Percentiles rank a stretch among this genome's conserved stretches.
These are phyloP conservation scores for Phytopythium cucurbitacearum DNA, from an alignment of 352 stramenopile genomes.

Conservation along the genomic window DNA sequence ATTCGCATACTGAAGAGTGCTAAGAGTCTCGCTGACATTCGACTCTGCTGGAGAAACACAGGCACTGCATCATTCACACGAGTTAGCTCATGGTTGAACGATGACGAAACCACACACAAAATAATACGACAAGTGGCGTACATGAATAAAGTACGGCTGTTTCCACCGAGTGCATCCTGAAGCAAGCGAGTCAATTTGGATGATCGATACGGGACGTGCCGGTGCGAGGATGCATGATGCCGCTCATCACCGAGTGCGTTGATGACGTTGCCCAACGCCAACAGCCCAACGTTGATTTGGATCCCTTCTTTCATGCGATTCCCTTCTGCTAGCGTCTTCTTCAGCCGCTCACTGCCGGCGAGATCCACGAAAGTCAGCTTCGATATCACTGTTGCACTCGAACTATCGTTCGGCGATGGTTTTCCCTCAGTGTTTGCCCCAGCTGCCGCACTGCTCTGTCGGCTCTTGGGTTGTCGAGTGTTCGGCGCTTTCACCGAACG, in stretches of 20 bases:
- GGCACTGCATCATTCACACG: conserved; percentile 35
- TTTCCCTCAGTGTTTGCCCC: conserved; percentile 4
- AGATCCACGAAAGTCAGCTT: conserved; percentile 89
- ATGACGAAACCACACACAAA: not conserved
- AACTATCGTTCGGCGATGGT: not conserved
- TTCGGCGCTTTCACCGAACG: not conserved
- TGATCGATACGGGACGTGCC: conserved; percentile 74
- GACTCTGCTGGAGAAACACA: conserved; percentile 76
- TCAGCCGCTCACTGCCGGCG: conserved; percentile 81
- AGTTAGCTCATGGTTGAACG: not conserved
- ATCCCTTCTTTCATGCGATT: conserved; percentile 88
- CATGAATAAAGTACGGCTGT: conserved; percentile 87
- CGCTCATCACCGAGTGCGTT: conserved; percentile 81
- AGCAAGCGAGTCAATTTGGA: conserved; percentile 80
- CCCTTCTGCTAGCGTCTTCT: conserved; percentile 80
- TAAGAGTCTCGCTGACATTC: conserved; percentile 72
- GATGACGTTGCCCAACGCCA: conserved; percentile 86
- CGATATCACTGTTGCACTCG: conserved; percentile 39
- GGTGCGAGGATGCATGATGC: conserved; percentile 32
- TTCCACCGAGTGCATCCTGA: conserved; percentile 84
- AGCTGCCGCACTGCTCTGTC: conserved; percentile 7
- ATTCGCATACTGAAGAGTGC: conserved; percentile 85
- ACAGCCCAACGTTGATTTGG: conserved; percentile 83
- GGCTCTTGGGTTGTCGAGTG: conserved; percentile 9
- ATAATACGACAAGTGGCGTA: conserved; percentile 19